phyloP scores from a whole-genome alignment of 139 green algal genomes.

The Haematococcus lacustris region DNA sequence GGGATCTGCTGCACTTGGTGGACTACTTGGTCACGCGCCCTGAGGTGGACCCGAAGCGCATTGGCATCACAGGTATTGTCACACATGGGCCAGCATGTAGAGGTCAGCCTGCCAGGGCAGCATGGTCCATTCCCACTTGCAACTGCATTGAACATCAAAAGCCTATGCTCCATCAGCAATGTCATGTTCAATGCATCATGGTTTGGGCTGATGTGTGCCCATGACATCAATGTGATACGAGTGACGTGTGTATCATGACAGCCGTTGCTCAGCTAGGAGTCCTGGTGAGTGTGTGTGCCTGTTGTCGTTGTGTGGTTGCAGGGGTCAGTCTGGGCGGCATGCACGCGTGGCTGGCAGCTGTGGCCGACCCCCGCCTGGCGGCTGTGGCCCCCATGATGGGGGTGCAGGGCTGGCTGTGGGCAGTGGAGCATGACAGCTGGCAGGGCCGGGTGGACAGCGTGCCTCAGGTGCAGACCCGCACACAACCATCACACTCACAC shows the following conservation, averaged over 20 bases:
- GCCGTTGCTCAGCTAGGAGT: too few species aligned
- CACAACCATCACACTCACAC: too few species aligned
- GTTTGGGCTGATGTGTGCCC: background rate
- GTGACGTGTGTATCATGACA: too few species aligned
- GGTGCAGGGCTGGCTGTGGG: constrained; percentile 56
- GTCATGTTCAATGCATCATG: too few species aligned
- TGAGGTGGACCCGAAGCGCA: constrained; percentile 49
- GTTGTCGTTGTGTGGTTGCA: background rate
- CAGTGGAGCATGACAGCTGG: constrained; percentile 41
- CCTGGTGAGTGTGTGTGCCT: background rate
- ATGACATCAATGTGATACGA: too few species aligned
- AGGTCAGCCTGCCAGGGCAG: too few species aligned
- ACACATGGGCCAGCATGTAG: too few species aligned
- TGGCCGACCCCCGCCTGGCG: constrained; percentile 44
- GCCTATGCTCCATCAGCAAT: too few species aligned
- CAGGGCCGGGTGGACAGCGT: constrained; percentile 29
- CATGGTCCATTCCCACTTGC: too few species aligned
- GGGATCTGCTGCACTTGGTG: constrained; percentile 57
- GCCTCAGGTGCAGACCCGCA: constrained; percentile 4
- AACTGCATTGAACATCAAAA: too few species aligned
- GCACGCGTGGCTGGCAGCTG: constrained; percentile 53
- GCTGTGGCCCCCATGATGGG: constrained; percentile 55
- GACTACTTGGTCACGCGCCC: constrained; percentile 47
- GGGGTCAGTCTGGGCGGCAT: constrained; percentile 62
- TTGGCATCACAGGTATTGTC: constrained; percentile 50